Conservation (phyloP, 1,284 basidiomycete species). For the Tilletia caries region DNA sequence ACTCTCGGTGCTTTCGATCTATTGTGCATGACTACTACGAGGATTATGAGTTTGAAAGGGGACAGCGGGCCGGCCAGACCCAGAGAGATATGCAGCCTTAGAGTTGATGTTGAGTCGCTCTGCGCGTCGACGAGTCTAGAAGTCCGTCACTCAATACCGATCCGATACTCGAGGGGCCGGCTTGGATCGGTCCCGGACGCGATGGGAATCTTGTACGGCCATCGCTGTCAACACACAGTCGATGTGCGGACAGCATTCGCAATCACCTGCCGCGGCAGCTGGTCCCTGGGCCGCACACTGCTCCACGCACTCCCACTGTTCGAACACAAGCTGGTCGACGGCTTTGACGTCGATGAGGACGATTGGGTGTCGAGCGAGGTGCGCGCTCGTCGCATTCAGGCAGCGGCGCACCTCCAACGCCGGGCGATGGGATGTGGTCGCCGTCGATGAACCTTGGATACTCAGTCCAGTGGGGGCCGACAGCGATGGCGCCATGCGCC, state of each 20-base stretch:
- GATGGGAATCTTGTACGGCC: too few species aligned
- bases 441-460: neutral
- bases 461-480: neutral
- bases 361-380: neutral
- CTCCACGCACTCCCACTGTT: slow-evolving; percentile 5
- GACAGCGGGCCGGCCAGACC: too few species aligned
- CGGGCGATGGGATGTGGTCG: neutral
- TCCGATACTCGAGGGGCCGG: too few species aligned
- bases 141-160: too few species aligned
- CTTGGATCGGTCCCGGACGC: too few species aligned
- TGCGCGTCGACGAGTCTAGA: too few species aligned
- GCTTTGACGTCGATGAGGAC: neutral
- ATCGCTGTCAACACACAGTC: neutral
- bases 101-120: too few species aligned
- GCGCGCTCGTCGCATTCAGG: neutral
- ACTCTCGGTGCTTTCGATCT: too few species aligned
- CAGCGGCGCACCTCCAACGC: neutral
- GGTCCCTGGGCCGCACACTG: neutral
- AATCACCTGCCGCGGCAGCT: neutral
- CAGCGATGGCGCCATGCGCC: neutral
- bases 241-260: slow-evolving; percentile 13
- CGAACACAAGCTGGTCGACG: neutral
- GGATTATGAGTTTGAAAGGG: too few species aligned
- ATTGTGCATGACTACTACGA: too few species aligned
- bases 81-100: too few species aligned